phyloP scores from a whole-genome alignment of 257 asterid genomes.

The Solanum pinnatisectum region DNA sequence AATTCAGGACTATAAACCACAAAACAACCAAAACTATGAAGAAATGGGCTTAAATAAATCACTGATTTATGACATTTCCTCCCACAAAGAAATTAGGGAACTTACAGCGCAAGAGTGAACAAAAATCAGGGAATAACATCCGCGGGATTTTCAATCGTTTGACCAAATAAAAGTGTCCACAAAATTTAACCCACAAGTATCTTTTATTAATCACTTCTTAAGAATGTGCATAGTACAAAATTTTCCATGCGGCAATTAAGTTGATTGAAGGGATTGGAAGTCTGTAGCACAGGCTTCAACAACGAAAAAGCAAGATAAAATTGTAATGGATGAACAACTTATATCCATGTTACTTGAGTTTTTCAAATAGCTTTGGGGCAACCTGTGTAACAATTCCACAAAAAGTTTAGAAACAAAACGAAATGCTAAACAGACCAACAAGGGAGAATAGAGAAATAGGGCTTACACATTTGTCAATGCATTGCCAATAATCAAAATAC shows the following conservation, averaged over 20 bases:
- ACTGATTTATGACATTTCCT: neutral
- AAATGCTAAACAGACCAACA: neutral
- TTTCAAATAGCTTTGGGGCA: slow-evolving; percentile 6
- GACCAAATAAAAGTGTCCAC: neutral
- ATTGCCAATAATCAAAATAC: slow-evolving; percentile 27
- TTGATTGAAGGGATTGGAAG: neutral
- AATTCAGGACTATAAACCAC: neutral
- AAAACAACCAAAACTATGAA: neutral
- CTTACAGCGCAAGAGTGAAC: neutral
- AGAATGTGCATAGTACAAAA: neutral
- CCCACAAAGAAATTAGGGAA: neutral
- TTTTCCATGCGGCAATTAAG: neutral
- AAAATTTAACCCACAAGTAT: neutral
- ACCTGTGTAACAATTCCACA: slow-evolving; percentile 3
- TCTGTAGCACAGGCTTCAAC: neutral
- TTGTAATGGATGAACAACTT: neutral
- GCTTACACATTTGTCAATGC: slow-evolving; percentile 26
- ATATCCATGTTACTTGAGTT: slow-evolving; percentile 1
- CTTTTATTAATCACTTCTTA: neutral
- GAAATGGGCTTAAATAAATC: neutral
- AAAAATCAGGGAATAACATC: neutral
- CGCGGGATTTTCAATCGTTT: neutral
- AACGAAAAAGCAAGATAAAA: neutral
- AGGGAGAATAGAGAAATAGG: neutral
- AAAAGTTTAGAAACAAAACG: neutral